These are phyloP conservation scores for Penicillium psychrofluorescens DNA, from an alignment of 495 filamentous ascomycete genomes.

Conservation along the genomic window DNA sequence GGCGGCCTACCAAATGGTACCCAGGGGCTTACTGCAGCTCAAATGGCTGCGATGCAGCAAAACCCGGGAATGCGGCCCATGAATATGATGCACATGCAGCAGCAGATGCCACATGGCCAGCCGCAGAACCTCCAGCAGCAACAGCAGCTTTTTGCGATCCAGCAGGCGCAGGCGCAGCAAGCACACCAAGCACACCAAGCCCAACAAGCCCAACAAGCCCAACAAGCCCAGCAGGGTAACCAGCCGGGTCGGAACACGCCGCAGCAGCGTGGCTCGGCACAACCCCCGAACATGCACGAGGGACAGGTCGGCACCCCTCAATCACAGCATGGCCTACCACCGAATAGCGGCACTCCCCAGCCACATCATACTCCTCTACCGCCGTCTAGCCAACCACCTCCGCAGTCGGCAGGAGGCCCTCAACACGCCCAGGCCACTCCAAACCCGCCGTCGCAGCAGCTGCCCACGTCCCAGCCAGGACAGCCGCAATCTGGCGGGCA, in stretches of 20 bases:
- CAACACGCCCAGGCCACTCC: conserved; percentile 41
- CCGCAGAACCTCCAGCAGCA: conserved; percentile 40
- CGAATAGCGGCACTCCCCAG: conserved; percentile 42
- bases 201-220: conserved; percentile 26
- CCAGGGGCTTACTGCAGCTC: conserved; percentile 46
- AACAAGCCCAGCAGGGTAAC: conserved; percentile 29
- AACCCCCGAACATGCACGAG: conserved; percentile 40
- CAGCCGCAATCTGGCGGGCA: conserved; percentile 33
- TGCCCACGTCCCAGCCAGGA: conserved; percentile 36
- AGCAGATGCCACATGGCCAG: conserved; percentile 46
- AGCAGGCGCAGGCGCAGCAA: conserved; percentile 5
- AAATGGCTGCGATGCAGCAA: conserved; percentile 49
- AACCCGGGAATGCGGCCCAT: conserved; percentile 39
- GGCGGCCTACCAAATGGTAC: conserved; percentile 53
- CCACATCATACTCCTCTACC: conserved; percentile 40
- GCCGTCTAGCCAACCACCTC: conserved; percentile 30
- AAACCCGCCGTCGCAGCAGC: conserved; percentile 38
- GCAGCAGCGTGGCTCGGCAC: conserved; percentile 33
- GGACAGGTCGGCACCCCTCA: conserved; percentile 44
- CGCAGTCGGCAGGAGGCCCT: conserved; percentile 29
- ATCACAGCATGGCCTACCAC: conserved; percentile 44
- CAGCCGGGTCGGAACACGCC: conserved; percentile 41
- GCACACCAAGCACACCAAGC: too few species aligned
- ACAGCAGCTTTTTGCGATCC: conserved; percentile 39
- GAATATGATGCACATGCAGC: conserved; percentile 39